Evolutionary conservation across 495 filamentous ascomycete genomes (phyloP), one percentile per base, ranked within the genome.

Genomic region (Hypoxylon fragiforme): DNA sequence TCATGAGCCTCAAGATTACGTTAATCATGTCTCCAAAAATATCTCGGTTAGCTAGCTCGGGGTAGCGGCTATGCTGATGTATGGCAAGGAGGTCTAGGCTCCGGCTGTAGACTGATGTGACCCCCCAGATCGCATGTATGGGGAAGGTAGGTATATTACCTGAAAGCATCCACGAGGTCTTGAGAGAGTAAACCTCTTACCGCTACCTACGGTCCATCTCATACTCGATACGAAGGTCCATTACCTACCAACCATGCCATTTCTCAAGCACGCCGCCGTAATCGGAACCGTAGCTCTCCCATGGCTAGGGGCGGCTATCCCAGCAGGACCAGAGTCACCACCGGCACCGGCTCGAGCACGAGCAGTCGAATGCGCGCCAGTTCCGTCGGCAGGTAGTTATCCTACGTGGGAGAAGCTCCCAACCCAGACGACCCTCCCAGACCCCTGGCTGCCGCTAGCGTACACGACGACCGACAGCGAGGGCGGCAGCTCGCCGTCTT

Each of bases 381-480:
- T 73, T 16, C 72, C 72, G 7, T 70, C 70, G n/a, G 65, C 72
- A 3, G 59, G 58, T 3, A 56, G 50, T 9, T 72, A 63, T 41
- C 72, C 73, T 19, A 73, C 70, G 1, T 75, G 60, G 53, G 59
- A 73, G 30, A 65, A 73, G 34, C 67, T 75, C 12, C 71, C 74
- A 0, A 50, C 57, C 7, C 72, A 73, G 44, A 67, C 71, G 20
- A 73, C 74, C 3, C 58, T 79, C 3, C 78, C 77, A 5, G 77
- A 78, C 51, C 77, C 77, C 0, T 80, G 77, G 67, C 66, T 77
- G 7, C 73, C 77, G 11, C 70, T 79, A n/a, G 66, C 68, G 20
- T 74, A 72, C 57, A 74, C 69, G 35, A 69, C 69, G 7, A 68
- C 63, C 2, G 67, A 73, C 47, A 71, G 69, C 49, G 67, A 67